Evolutionary conservation across 305 asterid species (phyloP).

Genomic region (Fraxinus nigra): DNA sequence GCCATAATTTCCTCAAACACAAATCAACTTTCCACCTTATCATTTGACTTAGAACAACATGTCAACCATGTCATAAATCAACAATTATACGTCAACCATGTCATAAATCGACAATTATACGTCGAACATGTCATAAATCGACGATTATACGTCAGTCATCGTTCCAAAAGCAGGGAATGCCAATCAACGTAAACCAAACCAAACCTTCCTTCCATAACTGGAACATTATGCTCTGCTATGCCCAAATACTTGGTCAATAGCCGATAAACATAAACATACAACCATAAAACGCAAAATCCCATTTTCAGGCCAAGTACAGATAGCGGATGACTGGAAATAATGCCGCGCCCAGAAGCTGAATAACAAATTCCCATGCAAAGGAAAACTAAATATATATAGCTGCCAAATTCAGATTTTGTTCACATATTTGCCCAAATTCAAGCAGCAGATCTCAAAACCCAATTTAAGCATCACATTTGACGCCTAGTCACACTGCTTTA

Average conservation of each 20-base stretch:
- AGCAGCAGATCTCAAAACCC: conserved; percentile 14
- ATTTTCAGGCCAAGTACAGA: conserved; percentile 4
- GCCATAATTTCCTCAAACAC: conserved; percentile 10
- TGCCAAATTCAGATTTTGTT: conserved; percentile 9
- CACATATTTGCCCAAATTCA: background rate
- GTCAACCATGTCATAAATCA: background rate
- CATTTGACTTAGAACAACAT: background rate
- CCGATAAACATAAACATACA: background rate
- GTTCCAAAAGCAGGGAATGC: background rate
- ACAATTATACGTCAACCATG: conserved; percentile 8
- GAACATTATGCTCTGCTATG: background rate
- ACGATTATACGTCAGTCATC: background rate
- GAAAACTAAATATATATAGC: conserved; percentile 10
- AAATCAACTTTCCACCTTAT: conserved; percentile 17
- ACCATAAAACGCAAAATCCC: background rate
- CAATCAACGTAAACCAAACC: background rate
- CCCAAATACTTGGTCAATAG: conserved; percentile 12
- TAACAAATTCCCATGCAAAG: conserved; percentile 15
- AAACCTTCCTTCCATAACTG: background rate
- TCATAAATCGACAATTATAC: conserved; percentile 5
- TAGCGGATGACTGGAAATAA: conserved; percentile 11
- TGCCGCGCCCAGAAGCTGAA: conserved; percentile 6
- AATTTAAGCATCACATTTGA: background rate
- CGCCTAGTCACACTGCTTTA: background rate
- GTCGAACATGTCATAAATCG: background rate